Evolutionary conservation across 2,329 filamentous ascomycete species (phyloP), one percentile per base, ranked within the genome.

Genomic region (Bipolaris victoriae): DNA sequence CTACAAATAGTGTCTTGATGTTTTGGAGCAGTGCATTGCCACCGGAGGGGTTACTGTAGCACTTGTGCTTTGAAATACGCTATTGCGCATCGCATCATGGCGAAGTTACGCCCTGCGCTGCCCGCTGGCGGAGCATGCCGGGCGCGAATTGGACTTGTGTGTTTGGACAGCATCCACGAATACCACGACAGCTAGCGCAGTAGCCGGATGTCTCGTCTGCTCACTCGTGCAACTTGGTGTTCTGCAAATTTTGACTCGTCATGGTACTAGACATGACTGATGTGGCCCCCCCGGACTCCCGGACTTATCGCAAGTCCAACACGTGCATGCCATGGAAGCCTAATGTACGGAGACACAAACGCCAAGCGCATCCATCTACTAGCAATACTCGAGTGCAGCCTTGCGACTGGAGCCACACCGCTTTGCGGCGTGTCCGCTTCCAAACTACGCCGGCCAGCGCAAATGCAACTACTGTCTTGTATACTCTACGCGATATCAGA

Each of bases 51-150:
- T 4, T 26, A 22, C 39, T 53, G 52, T 57, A 49, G 60, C 29
- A 61, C 55, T 20, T 31, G 18, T 59, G 26, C 36, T 36, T 57
- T 48, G 45, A 43, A 55, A 47, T 44, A 37, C 31, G 44, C 45
- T 31, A 39, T 24, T 37, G 33, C 26, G 26, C 26, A 29, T 44
- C 33, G 47, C 39, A 53, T 49, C 47, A 59, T 55, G 52, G 57
- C 52, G 53, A 50, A 52, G 55, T 48, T 62, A 57, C 62, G 57
- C 60, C 62, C 57, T 29, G 57, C 60, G 60, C 55, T 29, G 39
- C 20, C 10, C 15, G 51, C 52, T 43, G 52, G 57, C 49, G 40
- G 39, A 58, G 54, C 26, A 40, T 16, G 20, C 41, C 35, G 35
- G 22, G 41, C 50, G 41, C 58, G 49, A 59, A 55, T 50, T 53